These are phyloP conservation scores for Calonectria hawksworthii DNA, from an alignment of 2,329 filamentous ascomycete species.

Conservation along the genomic window DNA sequence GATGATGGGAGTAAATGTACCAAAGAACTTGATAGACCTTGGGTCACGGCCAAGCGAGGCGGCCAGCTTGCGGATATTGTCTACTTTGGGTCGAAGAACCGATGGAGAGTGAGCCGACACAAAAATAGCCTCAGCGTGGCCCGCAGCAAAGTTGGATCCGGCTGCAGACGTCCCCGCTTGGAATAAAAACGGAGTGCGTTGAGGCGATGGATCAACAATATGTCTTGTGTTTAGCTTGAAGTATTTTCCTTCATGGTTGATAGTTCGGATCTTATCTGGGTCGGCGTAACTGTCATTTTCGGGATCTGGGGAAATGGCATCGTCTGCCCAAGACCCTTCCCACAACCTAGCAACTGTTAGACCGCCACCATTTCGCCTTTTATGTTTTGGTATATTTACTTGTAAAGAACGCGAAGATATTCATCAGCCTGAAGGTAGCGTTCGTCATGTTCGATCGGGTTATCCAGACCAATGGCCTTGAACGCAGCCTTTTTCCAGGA, in stretches of 20 bases:
- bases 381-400: constrained; percentile 56
- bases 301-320: constrained; percentile 68
- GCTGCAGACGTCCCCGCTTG: constrained; percentile 72
- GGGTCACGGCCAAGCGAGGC: constrained; percentile 67
- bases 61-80: constrained; percentile 66
- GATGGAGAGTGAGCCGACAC: constrained; percentile 67
- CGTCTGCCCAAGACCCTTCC: constrained; percentile 69
- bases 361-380: accelerated
- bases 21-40: constrained; percentile 68
- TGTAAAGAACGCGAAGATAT: constrained; percentile 73
- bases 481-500: constrained; percentile 66
- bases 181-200: constrained; percentile 69
- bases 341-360: constrained; percentile 55
- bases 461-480: constrained; percentile 72
- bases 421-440: constrained; percentile 73
- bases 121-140: constrained; percentile 73
- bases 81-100: constrained; percentile 64
- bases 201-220: constrained; percentile 68
- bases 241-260: constrained; percentile 72
- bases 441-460: constrained; percentile 71
- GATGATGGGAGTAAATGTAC: constrained; percentile 63
- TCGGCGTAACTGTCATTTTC: constrained; percentile 70
- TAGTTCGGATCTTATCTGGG: constrained; percentile 70
- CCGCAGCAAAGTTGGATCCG: constrained; percentile 68
- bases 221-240: constrained; percentile 60